Conservation (phyloP, 2,329 filamentous ascomycete genomes). For the Raffaelea albimanens region DNA sequence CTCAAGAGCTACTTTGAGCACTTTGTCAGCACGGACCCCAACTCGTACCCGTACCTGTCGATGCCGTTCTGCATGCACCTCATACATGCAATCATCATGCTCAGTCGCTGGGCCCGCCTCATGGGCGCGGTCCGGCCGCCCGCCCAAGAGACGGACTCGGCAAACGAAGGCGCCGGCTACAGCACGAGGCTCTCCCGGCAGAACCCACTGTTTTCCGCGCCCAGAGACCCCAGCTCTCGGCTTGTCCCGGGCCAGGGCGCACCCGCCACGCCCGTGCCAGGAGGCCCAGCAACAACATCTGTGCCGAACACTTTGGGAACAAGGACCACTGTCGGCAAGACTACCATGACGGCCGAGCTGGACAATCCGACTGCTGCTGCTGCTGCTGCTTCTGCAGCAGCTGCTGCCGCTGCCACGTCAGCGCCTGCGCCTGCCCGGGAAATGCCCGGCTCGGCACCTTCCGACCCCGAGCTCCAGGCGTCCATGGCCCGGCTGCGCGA, state of each 20-base stretch:
- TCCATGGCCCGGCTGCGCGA: constrained; percentile 30
- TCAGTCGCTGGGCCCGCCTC: constrained; percentile 41
- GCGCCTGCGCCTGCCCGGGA: not conserved
- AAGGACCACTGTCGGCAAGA: not conserved
- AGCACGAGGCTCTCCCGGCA: not conserved
- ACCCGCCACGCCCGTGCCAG: not conserved
- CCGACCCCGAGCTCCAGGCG: constrained; percentile 27
- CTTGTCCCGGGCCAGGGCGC: constrained; percentile 7
- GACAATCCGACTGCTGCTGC: not conserved
- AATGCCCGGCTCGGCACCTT: not conserved
- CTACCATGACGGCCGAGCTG: not conserved
- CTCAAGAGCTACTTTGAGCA: constrained; percentile 39
- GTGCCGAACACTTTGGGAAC: not conserved
- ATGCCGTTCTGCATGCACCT: constrained; percentile 35
- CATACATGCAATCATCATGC: constrained; percentile 39
- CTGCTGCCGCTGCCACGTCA: not conserved
- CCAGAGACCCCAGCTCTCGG: constrained; percentile 5
- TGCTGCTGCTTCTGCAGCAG: not conserved
- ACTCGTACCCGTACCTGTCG: constrained; percentile 34
- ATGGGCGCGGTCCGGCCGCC: constrained; percentile 17
- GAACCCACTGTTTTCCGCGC: not conserved
- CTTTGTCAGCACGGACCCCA: constrained; percentile 34
- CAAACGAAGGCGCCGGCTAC: no score
- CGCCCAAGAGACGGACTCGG: no score
- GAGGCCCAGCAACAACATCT: not conserved